Base-by-base conservation (phyloP, 495 filamentous ascomycete genomes). In the Penicillium riverlandense region DNA sequence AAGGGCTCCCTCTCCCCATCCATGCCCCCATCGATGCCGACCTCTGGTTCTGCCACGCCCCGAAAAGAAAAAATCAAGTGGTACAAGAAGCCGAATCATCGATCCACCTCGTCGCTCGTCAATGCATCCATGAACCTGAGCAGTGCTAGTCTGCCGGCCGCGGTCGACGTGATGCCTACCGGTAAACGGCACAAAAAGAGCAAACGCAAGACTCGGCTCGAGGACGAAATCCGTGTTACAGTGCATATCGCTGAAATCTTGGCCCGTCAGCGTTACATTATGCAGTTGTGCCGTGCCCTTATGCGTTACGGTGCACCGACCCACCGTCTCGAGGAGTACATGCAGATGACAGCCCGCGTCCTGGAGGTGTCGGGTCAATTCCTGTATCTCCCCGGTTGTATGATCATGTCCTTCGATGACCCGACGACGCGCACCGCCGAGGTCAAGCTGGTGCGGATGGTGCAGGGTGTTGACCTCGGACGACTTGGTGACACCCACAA, bases 401-500 rank as follows among this genome's bases (percentile, higher is more conserved):
- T 96, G 91, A 86, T 97, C 57, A 85, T 95, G 61, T 89, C 88
- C 0, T 96, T 97, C 56, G 90, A 95, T 54, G 91, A 97, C 65
- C 78, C 80, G 14, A 76, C 80, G 11, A 94, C 88, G 1, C 91
- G 95, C 53, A 96, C 91, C 0, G 88, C 88, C 6, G 91, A 96
- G 59, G 86, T 96, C 46, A 91, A 94, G 65, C 78, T 97, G 16
- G 84, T 97, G 14, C 81, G 86, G 15, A 74, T 79, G 13, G 66
- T 69, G 3, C 85, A 90, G 56, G 89, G 86, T 2, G 78, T 97
- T 15, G 85, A 97, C 59, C 74, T 97, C 2, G 88, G 86, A 9
- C 86, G 85, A 35, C 74, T 97, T 12, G 77, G 85, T 6, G 90
- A 95, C 49, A 81, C 82, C 6, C 90, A 96, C 59, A 81, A 89